phyloP scores from a whole-genome alignment of 2,329 filamentous ascomycete genomes.

The Epichloe sp. region DNA sequence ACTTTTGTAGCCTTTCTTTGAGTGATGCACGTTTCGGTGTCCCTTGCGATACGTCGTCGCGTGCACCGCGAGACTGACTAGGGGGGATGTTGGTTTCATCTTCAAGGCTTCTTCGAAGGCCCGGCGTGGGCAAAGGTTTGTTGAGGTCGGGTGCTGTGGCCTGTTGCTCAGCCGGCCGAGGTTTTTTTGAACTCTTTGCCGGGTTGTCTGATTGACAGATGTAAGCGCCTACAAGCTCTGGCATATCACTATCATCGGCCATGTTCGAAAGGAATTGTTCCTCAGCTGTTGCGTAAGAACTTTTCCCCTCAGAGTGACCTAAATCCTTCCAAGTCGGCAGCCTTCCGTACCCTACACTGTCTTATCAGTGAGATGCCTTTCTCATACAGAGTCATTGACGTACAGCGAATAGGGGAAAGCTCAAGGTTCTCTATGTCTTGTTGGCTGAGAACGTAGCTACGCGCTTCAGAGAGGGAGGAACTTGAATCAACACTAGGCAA shows the following conservation, averaged over 20 bases:
- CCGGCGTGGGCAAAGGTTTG: not conserved
- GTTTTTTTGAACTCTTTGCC: not conserved
- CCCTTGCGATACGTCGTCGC: not conserved
- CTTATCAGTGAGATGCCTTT: not conserved
- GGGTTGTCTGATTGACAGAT: not conserved
- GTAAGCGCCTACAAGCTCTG: not conserved
- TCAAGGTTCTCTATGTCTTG: constrained; percentile 23
- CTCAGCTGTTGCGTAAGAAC: constrained; percentile 15
- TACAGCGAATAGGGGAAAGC: constrained; percentile 22
- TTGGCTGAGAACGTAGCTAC: constrained; percentile 16
- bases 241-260: not conserved
- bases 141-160: not conserved
- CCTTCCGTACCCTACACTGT: constrained; percentile 13
- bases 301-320: constrained; percentile 12
- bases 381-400: constrained; percentile 5
- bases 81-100: not conserved
- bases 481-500: constrained; percentile 22
- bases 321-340: constrained; percentile 8
- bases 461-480: constrained; percentile 14
- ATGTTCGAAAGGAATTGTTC: constrained; percentile 3
- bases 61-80: not conserved
- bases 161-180: not conserved
- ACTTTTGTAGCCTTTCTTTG: constrained; percentile 3
- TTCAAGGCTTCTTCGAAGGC: not conserved
- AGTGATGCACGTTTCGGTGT: not conserved